Evolutionary conservation across 768 basidiomycete species (phyloP), one percentile per base, ranked within the genome.

Genomic region (Russula sp.): DNA sequence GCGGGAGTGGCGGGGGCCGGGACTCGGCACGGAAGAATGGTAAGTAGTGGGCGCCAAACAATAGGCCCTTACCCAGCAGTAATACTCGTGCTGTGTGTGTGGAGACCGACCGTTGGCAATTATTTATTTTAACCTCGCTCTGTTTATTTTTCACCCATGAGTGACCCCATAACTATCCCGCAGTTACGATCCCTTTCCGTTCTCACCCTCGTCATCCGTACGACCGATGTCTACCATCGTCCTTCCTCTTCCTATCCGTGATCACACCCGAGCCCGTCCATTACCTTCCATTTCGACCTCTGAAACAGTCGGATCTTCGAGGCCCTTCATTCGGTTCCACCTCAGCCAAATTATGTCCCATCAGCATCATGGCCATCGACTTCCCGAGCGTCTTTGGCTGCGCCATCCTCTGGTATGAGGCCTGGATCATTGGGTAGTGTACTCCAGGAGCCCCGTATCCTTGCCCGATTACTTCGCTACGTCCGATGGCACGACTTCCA

Each of bases 401-500:
- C 22, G 4, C 22, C 26, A 46, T 16, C 36, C 8, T 42, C 54
- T 26, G 22, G 18, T 26, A 34, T 28, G 32, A 61, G 70, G 56
- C 70, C 66, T 26, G 60, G 65, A 20, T 63, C 74, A 24, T 66
- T 74, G 56, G 62, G 70, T 24, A 58, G 67, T 14, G 64, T 76
- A 0, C 71, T 80, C 3, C 71, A 72, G 26, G 69, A 77, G 8
- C 78, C 80, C 10, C 67, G 69, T 1, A 64, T 79, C 22, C 71
- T 83, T 22, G 58, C 69, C 22, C 52, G 59, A 13, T 56, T 83
- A 4, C 70, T 81, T 48, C 68, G 40, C 28, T 70, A 68, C 36
- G 26, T 73, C 3, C n/a, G 66, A 20, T 82, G 80, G 77, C 64
- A 61, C 32, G 79, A 81, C 69, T 76, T 83, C 64, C 73, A 75